Percentiles rank a stretch among this genome's conserved stretches.
Evolutionary conservation across 805 yeast genomes (phyloP).

Genomic region (Saccharomycopsis schoenii): DNA sequence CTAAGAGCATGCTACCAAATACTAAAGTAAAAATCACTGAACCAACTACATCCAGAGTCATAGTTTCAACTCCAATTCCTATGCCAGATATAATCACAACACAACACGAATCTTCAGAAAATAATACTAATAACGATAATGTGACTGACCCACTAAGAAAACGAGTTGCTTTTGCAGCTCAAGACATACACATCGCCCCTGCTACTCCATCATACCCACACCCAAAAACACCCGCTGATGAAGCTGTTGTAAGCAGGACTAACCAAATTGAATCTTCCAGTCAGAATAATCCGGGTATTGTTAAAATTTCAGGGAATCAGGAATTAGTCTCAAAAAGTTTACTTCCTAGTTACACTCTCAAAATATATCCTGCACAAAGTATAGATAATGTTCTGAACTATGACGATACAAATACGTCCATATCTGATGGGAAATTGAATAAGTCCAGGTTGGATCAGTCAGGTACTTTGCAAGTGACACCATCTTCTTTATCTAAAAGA

Average conservation of each 20-base stretch:
- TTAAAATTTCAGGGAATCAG: neutral
- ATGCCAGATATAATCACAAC: neutral
- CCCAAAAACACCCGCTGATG: neutral
- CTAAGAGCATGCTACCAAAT: neutral
- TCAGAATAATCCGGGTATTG: neutral
- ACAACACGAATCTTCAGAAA: neutral
- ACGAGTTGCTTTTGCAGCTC: neutral
- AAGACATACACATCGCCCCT: neutral
- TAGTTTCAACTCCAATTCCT: neutral
- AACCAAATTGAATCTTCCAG: neutral
- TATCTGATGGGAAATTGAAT: neutral
- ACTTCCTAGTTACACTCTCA: neutral
- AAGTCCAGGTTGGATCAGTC: neutral
- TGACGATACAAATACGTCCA: neutral
- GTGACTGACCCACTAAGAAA: neutral
- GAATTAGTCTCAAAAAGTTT: neutral
- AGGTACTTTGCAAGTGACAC: neutral
- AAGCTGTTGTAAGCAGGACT: neutral
- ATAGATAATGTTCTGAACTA: conserved; percentile 12
- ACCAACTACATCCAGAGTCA: too few relatives aligned
- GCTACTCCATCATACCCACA: neutral
- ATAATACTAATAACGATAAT: neutral
- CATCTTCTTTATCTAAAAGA: neutral
- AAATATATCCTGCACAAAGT: conserved; percentile 2
- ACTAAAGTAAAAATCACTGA: too few relatives aligned